phyloP scores from a whole-genome alignment of 1,284 basidiomycete species.

The Moniliophthora roreri region DNA sequence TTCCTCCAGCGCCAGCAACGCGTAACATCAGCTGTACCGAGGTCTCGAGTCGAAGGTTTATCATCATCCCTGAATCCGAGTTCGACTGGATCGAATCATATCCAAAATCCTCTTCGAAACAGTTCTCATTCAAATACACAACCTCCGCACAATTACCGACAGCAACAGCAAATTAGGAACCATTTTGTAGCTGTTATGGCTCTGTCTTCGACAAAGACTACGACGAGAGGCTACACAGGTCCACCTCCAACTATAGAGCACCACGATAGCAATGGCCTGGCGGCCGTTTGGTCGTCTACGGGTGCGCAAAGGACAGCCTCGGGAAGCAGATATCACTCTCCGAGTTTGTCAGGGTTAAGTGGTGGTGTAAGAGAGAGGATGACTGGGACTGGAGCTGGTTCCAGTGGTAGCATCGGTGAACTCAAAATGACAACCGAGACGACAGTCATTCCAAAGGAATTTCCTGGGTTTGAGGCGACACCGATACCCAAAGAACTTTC shows the following conservation, averaged over 20 bases:
- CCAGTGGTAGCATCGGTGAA: not conserved
- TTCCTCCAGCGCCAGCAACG: too few species aligned
- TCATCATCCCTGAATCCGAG: too few species aligned
- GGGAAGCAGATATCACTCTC: too few species aligned
- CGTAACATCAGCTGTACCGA: too few species aligned
- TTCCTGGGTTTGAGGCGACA: constrained; percentile 9
- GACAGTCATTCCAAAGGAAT: not conserved
- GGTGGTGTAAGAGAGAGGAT: too few species aligned
- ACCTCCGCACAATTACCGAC: not conserved
- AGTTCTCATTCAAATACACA: not conserved
- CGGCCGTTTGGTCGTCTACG: not conserved
- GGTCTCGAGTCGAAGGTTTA: too few species aligned
- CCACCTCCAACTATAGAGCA: too few species aligned
- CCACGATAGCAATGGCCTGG: not conserved
- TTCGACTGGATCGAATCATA: too few species aligned
- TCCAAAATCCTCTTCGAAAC: not conserved
- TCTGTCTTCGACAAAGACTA: not conserved
- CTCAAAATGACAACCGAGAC: not conserved
- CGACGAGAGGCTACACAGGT: not conserved
- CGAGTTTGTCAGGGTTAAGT: too few species aligned
- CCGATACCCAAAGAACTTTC: constrained; percentile 9
- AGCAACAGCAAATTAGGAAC: not conserved
- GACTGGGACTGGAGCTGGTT: not conserved
- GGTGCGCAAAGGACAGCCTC: too few species aligned
- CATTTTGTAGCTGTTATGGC: constrained; percentile 16